Evolutionary conservation across 179 eudicot genomes (phyloP).

Genomic region (Beta lomatogona): DNA sequence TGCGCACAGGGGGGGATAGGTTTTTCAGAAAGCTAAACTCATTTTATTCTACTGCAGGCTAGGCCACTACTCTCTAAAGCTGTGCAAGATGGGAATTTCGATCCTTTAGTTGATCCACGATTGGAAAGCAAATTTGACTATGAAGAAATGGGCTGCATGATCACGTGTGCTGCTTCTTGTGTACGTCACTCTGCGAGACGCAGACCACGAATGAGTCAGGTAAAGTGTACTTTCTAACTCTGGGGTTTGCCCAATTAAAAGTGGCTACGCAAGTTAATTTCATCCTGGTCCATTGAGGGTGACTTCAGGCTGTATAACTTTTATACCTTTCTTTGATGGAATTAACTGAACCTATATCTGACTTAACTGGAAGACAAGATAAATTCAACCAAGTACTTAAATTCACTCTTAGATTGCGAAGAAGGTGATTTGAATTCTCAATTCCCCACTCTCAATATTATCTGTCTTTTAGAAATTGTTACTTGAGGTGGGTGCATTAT

Average conservation of each 20-base stretch:
- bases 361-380: not conserved
- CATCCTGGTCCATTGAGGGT: not conserved
- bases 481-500: too few relatives aligned
- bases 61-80: conserved; percentile 48
- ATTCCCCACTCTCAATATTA: too few relatives aligned
- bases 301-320: not conserved
- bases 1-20: not conserved
- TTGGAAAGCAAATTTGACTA: conserved; percentile 34
- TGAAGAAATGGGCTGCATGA: conserved; percentile 47
- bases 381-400: not conserved
- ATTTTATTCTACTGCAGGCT: conserved; percentile 32
- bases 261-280: not conserved
- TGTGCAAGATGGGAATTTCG: conserved; percentile 46
- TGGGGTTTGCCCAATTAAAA: not conserved
- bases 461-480: too few relatives aligned
- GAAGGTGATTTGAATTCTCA: too few relatives aligned
- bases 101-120: conserved; percentile 40
- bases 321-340: not conserved
- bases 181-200: conserved; percentile 50
- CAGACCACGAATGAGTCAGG: conserved; percentile 56
- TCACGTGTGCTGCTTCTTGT: conserved; percentile 52
- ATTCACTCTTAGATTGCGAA: not conserved
- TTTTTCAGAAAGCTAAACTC: not conserved
- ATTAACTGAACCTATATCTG: not conserved
- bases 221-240: conserved; percentile 20